Percentiles rank a stretch among this genome's conserved stretches.
These are phyloP conservation scores for Rhodotorula glutinis DNA, from an alignment of 1,284 basidiomycete species.

Conservation along the genomic window DNA sequence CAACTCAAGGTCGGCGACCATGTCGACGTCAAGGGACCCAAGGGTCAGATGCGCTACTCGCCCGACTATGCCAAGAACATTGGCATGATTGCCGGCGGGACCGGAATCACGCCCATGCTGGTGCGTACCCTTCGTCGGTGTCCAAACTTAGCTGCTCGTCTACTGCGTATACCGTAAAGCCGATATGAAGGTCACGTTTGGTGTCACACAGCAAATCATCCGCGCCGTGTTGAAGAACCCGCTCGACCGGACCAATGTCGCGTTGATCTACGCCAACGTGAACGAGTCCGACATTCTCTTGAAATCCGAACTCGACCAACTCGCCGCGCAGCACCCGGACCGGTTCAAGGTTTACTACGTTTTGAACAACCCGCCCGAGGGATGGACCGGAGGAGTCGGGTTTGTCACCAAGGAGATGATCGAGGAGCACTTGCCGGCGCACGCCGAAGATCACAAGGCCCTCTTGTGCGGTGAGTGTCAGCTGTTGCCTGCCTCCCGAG, in stretches of 20 bases:
- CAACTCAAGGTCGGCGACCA: conserved; percentile 78
- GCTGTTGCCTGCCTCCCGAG: too few species aligned
- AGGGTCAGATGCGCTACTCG: conserved; percentile 66
- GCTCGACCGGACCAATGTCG: conserved; percentile 78
- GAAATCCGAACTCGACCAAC: conserved; percentile 76
- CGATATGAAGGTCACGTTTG: background rate
- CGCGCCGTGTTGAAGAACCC: conserved; percentile 82
- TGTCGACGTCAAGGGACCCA: conserved; percentile 88
- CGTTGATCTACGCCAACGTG: conserved; percentile 95
- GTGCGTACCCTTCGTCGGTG: conserved; percentile 23
- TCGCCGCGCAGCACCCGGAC: conserved; percentile 63
- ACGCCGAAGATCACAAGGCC: conserved; percentile 46
- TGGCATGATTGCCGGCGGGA: conserved; percentile 91
- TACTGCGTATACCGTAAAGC: background rate
- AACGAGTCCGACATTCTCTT: conserved; percentile 58
- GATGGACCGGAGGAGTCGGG: conserved; percentile 83
- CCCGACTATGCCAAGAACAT: conserved; percentile 68
- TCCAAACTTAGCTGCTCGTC: background rate
- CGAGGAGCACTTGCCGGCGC: conserved; percentile 53
- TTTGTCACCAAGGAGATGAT: conserved; percentile 96
- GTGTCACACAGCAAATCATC: conserved; percentile 67
- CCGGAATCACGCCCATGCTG: conserved; percentile 97
- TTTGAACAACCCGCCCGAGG: conserved; percentile 81
- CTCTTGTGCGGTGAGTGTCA: conserved; percentile 48
- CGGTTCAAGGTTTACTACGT: conserved; percentile 85